Base-by-base conservation (phyloP, 805 yeast species). In the Metschnikowia sp. region DNA sequence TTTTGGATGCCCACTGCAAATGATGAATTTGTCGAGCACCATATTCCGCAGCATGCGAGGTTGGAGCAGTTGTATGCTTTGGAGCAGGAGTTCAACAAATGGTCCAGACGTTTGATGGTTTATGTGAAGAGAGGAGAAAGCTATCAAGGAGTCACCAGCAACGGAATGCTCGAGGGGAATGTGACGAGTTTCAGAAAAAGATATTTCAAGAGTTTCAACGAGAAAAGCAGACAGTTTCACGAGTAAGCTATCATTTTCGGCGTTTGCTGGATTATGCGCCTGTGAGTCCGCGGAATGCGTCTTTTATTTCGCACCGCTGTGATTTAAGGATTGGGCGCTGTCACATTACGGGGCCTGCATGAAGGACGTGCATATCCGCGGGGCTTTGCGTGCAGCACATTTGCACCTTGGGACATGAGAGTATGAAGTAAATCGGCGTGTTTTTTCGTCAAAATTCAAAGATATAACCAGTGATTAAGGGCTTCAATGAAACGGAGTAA, bases 1-100 rank as follows among this genome's bases (percentile, higher is more conserved):
- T 91, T 90, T 65, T 94, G 99, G 99, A 88, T 91, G 94, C 99
- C 99, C 0, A 86, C 96, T 1, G 96, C 97, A 1, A 90, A 91
- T 62, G 96, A 88, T 58, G 95, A 87, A 55, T 82, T 78, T 53
- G 74, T 81, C 32, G 79, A 76, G 47, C 81, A 86, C 39, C 72
- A 77, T 44, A 81, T 91, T 26, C 98, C 98, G 5, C 82, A 81
- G 56, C 97, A 94, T 65, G 75, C 79, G 51, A 79, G 78, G 37
- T 65, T 94, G 48, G 86, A 86, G 57, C 72, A 90, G 56, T 69
- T 84, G 40, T 82, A 86, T 54, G 81, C 83, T 50, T 75, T 95
- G 51, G 92, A 85, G 35, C 99, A 94, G 64, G 88, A 82, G 53
- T 94, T 94, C 68, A 83, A 87, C 66, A 88, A 85, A 63, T 94